phyloP scores from a whole-genome alignment of 805 yeast genomes.

The Saccharomycopsis fermentans region DNA sequence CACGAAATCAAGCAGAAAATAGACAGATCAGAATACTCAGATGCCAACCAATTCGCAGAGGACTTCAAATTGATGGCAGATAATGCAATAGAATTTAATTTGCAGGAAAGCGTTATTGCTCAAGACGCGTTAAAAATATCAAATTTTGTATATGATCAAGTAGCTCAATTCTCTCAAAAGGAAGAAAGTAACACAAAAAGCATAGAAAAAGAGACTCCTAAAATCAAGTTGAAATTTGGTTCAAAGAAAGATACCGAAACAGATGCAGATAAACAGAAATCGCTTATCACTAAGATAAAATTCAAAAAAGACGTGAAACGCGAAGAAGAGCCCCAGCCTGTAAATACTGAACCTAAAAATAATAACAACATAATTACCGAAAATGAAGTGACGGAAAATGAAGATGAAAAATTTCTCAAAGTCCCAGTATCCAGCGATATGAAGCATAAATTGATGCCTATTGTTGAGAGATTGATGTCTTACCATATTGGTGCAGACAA shows the following conservation, averaged over 20 bases:
- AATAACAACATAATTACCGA: not conserved
- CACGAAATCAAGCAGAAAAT: conserved; percentile 50
- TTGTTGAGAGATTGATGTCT: conserved; percentile 21
- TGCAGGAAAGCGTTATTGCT: conserved; percentile 54
- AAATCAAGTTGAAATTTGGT: not conserved
- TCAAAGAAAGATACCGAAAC: not conserved
- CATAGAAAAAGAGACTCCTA: not conserved
- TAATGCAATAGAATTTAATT: conserved; percentile 69
- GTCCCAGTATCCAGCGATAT: conserved; percentile 2
- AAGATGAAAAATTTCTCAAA: not conserved
- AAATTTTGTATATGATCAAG: conserved; percentile 45
- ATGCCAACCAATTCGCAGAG: conserved; percentile 34
- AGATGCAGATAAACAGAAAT: not conserved
- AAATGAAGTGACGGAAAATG: not conserved
- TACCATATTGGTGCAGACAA: conserved; percentile 21
- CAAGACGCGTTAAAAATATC: conserved; percentile 49
- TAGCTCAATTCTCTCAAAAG: conserved; percentile 24
- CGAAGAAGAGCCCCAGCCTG: not conserved
- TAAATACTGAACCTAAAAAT: not conserved
- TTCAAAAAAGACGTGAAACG: not conserved
- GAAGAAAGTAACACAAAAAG: not conserved
- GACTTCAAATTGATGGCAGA: conserved; percentile 60
- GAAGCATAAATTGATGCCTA: conserved; percentile 5
- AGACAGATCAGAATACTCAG: conserved; percentile 27
- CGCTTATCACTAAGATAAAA: not conserved